phyloP scores from a whole-genome alignment of 495 filamentous ascomycete genomes.

The Aspergillus funiculosus region DNA sequence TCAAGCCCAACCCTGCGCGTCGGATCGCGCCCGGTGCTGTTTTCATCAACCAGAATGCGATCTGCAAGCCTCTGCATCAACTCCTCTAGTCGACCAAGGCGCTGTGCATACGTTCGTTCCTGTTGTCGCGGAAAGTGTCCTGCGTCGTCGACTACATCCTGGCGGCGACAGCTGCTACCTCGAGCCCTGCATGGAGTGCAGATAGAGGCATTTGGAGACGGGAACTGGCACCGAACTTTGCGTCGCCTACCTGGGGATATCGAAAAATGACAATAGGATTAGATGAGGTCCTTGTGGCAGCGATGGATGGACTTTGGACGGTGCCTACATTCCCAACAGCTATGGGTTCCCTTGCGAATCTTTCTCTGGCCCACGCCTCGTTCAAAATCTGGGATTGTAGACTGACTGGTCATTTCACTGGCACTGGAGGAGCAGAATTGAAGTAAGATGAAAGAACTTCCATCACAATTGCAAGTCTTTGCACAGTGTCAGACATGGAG shows the following conservation, averaged over 20 bases:
- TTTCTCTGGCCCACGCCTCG: neutral
- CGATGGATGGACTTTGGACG: neutral
- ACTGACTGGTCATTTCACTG: neutral
- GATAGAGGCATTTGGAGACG: neutral
- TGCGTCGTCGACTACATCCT: neutral
- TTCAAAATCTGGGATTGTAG: neutral
- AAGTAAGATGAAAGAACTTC: no score
- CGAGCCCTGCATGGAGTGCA: conserved; percentile 1
- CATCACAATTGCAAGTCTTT: no score
- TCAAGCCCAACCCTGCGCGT: no score
- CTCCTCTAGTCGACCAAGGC: neutral
- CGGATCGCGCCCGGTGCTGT: neutral
- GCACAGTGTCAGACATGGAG: neutral
- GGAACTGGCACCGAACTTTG: neutral
- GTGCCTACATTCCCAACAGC: conserved; percentile 1
- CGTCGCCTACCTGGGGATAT: neutral
- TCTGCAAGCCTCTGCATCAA: conserved; percentile 2
- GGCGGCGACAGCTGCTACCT: neutral
- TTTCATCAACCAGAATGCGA: neutral
- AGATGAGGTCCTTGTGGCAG: no score
- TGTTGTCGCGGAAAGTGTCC: neutral
- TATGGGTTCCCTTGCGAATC: conserved; percentile 1
- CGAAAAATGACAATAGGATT: no score
- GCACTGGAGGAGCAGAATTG: neutral
- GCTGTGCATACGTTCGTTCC: neutral